Conservation (phyloP, 73 alveolate species). For the Paramecium bursaria region DNA sequence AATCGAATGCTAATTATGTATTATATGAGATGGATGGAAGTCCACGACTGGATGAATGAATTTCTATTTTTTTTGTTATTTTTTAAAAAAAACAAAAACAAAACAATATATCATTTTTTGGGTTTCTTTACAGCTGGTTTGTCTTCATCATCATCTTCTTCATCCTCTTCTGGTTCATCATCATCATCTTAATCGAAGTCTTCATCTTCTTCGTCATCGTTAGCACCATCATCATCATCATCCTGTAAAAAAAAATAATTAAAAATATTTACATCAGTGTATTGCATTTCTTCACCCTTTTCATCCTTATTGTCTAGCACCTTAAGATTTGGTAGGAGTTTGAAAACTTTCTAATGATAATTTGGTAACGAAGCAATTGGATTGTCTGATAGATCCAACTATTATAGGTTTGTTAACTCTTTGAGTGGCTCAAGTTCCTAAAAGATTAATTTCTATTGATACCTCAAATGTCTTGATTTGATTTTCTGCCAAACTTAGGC, state of each 20-base stretch:
- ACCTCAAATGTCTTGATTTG: constrained; percentile 30
- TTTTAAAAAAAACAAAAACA: no score
- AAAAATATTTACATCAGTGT: not conserved
- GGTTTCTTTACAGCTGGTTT: no score
- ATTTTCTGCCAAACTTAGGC: constrained; percentile 38
- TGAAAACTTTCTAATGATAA: not conserved
- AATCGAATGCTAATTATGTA: constrained; percentile 40
- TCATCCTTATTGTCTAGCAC: constrained; percentile 31
- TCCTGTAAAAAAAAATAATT: not conserved
- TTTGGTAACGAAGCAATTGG: constrained; percentile 10
- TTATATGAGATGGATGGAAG: constrained; percentile 52
- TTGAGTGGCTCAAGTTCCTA: constrained; percentile 44
- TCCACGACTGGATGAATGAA: no score
- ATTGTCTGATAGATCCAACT: constrained; percentile 38
- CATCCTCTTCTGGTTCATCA: constrained; percentile 24
- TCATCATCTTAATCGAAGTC: constrained; percentile 2
- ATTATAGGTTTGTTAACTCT: not conserved
- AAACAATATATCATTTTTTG: no score
- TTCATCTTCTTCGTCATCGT: not conserved
- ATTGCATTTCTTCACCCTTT: not conserved
- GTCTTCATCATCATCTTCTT: constrained; percentile 48
- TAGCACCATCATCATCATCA: not conserved
- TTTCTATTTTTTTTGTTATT: no score
- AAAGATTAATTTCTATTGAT: not conserved
- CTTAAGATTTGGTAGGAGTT: not conserved